Conservation (phyloP, 768 basidiomycete genomes). For the Tricholoma furcatifolium region DNA sequence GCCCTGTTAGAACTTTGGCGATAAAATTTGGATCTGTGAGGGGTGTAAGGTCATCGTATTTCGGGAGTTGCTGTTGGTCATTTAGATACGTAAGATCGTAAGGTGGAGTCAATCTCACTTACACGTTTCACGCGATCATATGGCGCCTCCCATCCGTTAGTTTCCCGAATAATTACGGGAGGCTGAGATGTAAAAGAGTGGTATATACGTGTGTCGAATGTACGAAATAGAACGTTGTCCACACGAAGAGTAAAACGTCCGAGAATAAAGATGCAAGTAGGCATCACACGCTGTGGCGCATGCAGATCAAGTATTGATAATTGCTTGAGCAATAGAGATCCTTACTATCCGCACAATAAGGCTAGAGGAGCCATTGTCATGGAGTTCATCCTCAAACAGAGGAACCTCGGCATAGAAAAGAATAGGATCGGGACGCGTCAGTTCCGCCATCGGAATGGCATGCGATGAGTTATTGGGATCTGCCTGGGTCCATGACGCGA, state of each 20-base stretch:
- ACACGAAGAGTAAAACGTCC: conserved; percentile 91
- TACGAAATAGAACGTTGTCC: conserved; percentile 91
- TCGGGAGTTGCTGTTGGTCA: conserved; percentile 57
- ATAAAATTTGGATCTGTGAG: conserved; percentile 88
- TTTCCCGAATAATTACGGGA: conserved; percentile 72
- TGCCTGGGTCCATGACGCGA: conserved; percentile 47
- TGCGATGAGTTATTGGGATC: conserved; percentile 58
- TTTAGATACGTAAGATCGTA: not conserved
- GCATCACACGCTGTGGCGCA: conserved; percentile 85
- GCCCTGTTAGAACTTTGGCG: conserved; percentile 62
- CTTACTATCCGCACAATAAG: conserved; percentile 85
- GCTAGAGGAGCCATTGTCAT: conserved; percentile 92
- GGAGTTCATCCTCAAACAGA: conserved; percentile 93
- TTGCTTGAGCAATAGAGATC: conserved; percentile 13
- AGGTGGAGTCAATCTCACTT: conserved; percentile 6
- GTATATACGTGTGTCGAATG: conserved; percentile 86
- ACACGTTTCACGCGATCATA: conserved; percentile 82
- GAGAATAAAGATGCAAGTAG: conserved; percentile 89
- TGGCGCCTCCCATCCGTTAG: conserved; percentile 87
- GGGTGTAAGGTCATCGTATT: conserved; percentile 79
- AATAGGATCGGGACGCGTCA: conserved; percentile 91
- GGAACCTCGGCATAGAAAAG: conserved; percentile 97
- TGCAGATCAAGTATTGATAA: not conserved
- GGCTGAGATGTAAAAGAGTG: conserved; percentile 70
- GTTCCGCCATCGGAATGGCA: conserved; percentile 77